Evolutionary conservation across 345 rosid species (phyloP).

Genomic region (Eucalyptus pauciflora): DNA sequence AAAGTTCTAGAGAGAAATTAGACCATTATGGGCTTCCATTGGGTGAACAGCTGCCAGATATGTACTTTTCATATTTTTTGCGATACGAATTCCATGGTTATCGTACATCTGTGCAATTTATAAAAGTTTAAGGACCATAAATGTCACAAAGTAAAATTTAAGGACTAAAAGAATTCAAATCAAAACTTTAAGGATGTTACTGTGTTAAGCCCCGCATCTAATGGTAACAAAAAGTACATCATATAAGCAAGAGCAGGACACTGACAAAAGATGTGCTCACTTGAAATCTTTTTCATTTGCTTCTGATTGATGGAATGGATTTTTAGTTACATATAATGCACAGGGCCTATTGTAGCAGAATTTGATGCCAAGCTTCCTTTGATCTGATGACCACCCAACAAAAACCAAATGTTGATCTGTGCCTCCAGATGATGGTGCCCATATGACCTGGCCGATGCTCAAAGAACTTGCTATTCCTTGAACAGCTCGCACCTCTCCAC

Average conservation of each 20-base stretch:
- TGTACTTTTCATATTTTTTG: neutral
- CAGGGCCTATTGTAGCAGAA: conserved; percentile 80
- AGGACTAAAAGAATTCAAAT: neutral
- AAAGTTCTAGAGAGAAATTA: neutral
- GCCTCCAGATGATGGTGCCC: conserved; percentile 56
- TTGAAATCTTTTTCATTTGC: conserved; percentile 20
- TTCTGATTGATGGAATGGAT: conserved; percentile 14
- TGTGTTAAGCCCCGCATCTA: neutral
- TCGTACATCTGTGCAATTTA: neutral
- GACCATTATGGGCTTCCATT: neutral
- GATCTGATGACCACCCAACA: conserved; percentile 73
- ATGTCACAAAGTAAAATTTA: neutral
- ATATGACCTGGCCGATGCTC: conserved; percentile 88
- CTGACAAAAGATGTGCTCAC: conserved; percentile 24
- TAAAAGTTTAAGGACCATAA: neutral
- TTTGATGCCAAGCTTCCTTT: conserved; percentile 84
- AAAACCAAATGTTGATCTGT: conserved; percentile 53
- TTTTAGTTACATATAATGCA: conserved; percentile 52
- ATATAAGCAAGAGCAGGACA: neutral
- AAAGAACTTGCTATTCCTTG: conserved; percentile 62
- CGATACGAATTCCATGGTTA: neutral
- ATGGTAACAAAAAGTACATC: neutral
- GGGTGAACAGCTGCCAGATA: neutral
- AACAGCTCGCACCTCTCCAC: conserved; percentile 63
- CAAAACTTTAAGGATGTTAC: neutral